Conservation (phyloP, 2,329 filamentous ascomycete genomes). For the Diplodia scrobiculata region DNA sequence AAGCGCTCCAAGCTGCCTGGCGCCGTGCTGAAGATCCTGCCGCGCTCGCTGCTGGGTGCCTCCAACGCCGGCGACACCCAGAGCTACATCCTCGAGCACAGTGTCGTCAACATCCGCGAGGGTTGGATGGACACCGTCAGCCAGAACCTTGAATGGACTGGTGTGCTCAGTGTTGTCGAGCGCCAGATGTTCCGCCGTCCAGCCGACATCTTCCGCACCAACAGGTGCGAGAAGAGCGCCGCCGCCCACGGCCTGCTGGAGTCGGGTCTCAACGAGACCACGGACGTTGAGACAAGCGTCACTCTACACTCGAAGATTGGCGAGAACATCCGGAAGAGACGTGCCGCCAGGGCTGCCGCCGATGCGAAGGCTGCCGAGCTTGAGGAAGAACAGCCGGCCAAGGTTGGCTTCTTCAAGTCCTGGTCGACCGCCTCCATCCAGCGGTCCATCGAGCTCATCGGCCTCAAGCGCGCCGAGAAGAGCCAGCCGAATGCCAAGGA, state of each 20-base stretch:
- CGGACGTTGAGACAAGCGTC: constrained; percentile 72
- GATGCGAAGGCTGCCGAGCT: constrained; percentile 43
- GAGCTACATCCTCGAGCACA: constrained; percentile 78
- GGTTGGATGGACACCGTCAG: constrained; percentile 84
- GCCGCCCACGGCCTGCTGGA: constrained; percentile 37
- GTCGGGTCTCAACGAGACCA: constrained; percentile 46
- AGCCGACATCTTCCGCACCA: constrained; percentile 31
- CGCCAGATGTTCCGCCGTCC: constrained; percentile 67
- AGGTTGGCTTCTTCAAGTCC: constrained; percentile 60
- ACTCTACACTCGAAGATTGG: constrained; percentile 72
- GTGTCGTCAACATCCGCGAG: constrained; percentile 74
- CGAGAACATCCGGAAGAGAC: constrained; percentile 61
- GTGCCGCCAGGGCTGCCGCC: constrained; percentile 50
- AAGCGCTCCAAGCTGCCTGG: constrained; percentile 78
- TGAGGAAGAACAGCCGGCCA: constrained; percentile 51
- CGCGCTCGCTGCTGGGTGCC: constrained; percentile 66
- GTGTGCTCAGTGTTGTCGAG: constrained; percentile 76
- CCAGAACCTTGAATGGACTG: constrained; percentile 78
- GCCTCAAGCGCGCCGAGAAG: constrained; percentile 73
- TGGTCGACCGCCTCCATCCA: constrained; percentile 74
- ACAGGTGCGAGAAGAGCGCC: constrained; percentile 35
- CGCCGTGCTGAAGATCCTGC: constrained; percentile 74
- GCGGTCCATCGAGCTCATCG: constrained; percentile 76
- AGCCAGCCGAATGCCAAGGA: constrained; percentile 79
- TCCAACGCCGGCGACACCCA: constrained; percentile 65